Conservation (phyloP, 331 rosid genomes). For the Acacia pycnantha region DNA sequence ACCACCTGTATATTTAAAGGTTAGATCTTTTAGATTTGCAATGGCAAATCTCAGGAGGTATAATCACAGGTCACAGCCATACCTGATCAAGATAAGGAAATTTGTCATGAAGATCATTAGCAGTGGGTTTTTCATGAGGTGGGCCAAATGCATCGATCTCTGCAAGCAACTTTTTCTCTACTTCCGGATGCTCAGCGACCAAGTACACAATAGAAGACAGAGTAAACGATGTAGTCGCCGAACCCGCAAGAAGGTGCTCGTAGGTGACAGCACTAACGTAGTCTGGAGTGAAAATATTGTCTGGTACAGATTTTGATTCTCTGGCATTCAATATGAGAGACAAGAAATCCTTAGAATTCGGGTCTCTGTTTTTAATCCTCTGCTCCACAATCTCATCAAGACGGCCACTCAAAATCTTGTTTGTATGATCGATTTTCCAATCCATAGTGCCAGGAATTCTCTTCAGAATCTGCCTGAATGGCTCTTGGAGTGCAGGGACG, state of each 20-base stretch:
- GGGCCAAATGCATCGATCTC: slow-evolving; percentile 81
- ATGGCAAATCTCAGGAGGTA: neutral
- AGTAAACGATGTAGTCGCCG: slow-evolving; percentile 84
- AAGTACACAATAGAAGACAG: slow-evolving; percentile 76
- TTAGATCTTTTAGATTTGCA: neutral
- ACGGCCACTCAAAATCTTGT: slow-evolving; percentile 55
- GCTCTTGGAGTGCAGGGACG: slow-evolving; percentile 77
- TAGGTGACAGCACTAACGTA: slow-evolving; percentile 81
- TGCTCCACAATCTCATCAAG: slow-evolving; percentile 67
- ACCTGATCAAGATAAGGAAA: slow-evolving; percentile 91
- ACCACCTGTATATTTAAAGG: slow-evolving; percentile 56
- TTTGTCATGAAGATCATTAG: slow-evolving; percentile 72
- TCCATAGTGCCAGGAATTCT: slow-evolving; percentile 92
- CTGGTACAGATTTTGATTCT: slow-evolving; percentile 56
- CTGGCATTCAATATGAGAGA: slow-evolving; percentile 74
- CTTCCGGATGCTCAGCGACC: slow-evolving; percentile 82
- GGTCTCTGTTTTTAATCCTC: slow-evolving; percentile 50
- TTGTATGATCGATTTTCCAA: slow-evolving; percentile 73
- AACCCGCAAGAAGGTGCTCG: slow-evolving; percentile 92
- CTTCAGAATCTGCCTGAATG: slow-evolving; percentile 77
- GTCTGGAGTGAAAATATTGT: slow-evolving; percentile 61
- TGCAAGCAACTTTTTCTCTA: slow-evolving; percentile 62
- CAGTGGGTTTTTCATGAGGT: slow-evolving; percentile 48
- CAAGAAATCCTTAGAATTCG: slow-evolving; percentile 77
- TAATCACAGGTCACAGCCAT: slow-evolving; percentile 25